Percentiles rank a stretch among this genome's conserved stretches.
Evolutionary conservation across 176 grass and related monocot species (phyloP).

Genomic region (Aechmea fasciata): DNA sequence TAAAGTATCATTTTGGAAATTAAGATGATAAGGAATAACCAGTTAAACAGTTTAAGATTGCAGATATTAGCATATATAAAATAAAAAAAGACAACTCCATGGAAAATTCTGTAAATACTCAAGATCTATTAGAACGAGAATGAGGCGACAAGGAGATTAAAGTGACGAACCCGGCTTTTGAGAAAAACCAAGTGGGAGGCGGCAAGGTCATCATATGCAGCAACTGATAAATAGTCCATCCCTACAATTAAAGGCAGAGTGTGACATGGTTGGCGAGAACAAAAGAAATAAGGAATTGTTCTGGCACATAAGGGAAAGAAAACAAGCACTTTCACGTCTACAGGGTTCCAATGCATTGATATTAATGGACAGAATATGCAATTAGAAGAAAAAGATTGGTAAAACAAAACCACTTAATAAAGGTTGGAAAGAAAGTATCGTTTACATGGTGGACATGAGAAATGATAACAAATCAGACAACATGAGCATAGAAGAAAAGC

Average conservation of each 20-base stretch:
- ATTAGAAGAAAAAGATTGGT: no score
- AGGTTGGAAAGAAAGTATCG: no score
- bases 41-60: no score
- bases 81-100: neutral
- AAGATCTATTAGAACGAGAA: neutral
- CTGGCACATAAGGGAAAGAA: neutral
- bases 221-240: slow-evolving; percentile 65
- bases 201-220: slow-evolving; percentile 57
- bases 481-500: no score
- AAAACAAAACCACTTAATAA: no score
- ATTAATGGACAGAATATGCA: no score
- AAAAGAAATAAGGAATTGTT: neutral
- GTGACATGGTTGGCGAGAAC: neutral
- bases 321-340: no score
- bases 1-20: neutral
- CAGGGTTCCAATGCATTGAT: no score
- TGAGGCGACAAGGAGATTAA: neutral
- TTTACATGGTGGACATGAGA: no score
- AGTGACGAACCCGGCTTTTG: slow-evolving; percentile 47
- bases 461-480: no score
- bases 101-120: neutral
- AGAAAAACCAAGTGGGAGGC: slow-evolving; percentile 78
- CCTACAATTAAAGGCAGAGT: slow-evolving; percentile 35
- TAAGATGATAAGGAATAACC: no score
- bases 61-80: no score